Conservation (phyloP, 2,329 filamentous ascomycete genomes). For the Bisporella sp. region DNA sequence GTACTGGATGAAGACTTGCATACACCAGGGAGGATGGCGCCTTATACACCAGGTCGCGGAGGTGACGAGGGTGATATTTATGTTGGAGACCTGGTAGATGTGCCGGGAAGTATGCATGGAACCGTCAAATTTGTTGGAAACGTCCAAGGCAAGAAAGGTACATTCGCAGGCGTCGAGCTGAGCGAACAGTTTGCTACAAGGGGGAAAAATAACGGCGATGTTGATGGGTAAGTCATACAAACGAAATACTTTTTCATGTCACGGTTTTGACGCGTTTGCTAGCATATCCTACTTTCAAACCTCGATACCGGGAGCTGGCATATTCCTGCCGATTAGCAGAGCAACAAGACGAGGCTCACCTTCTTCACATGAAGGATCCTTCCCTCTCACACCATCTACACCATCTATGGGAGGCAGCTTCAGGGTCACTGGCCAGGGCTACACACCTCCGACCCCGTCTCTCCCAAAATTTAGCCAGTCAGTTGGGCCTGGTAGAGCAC, state of each 20-base stretch:
- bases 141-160: slow-evolving; percentile 83
- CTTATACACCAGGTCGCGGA: slow-evolving; percentile 45
- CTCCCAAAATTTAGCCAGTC: slow-evolving; percentile 84
- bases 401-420: slow-evolving; percentile 45
- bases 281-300: slow-evolving; percentile 78
- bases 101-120: slow-evolving; percentile 88
- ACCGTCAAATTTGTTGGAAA: slow-evolving; percentile 81
- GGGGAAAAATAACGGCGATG: slow-evolving; percentile 94
- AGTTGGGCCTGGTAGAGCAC: slow-evolving; percentile 61
- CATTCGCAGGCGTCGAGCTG: slow-evolving; percentile 89
- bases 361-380: slow-evolving; percentile 42
- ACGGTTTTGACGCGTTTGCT: slow-evolving; percentile 19
- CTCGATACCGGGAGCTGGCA: slow-evolving; percentile 71
- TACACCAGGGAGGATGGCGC: slow-evolving; percentile 42
- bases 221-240: slow-evolving; percentile 68
- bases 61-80: slow-evolving; percentile 48
- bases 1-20: slow-evolving; percentile 37
- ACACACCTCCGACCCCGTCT: slow-evolving; percentile 57
- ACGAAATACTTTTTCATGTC: slow-evolving; percentile 8
- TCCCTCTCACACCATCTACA: slow-evolving; percentile 64
- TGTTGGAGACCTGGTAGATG: slow-evolving; percentile 80
- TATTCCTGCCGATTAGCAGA: slow-evolving; percentile 85
- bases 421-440: slow-evolving; percentile 34
- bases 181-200: slow-evolving; percentile 69
- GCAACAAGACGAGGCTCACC: slow-evolving; percentile 61